Conservation (phyloP, 192 early-diverging fungal genomes). For the Thamnidium elegans region DNA sequence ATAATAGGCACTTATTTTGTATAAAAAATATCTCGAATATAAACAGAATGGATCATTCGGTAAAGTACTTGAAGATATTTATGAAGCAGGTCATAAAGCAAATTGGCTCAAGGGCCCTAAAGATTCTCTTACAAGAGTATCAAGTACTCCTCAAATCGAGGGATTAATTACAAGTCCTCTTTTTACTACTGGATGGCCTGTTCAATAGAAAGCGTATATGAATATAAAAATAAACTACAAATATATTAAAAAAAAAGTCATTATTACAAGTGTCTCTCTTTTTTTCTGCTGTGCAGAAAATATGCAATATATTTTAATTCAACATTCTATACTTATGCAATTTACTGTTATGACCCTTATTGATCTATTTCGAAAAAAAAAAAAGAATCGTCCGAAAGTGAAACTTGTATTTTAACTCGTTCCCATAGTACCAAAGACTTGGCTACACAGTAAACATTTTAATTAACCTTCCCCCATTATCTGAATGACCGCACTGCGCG, state of each 20-base stretch:
- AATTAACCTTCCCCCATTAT: too few species aligned
- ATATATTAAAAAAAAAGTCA: background rate
- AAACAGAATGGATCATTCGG: constrained; percentile 64
- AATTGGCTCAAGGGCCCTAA: constrained; percentile 49
- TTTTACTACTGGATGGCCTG: constrained; percentile 17
- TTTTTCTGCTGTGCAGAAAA: too few species aligned
- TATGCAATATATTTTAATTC: too few species aligned
- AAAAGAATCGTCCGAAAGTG: too few species aligned
- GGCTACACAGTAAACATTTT: too few species aligned
- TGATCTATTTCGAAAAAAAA: too few species aligned
- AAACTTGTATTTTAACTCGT: too few species aligned
- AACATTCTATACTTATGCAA: too few species aligned
- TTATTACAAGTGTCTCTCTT: too few species aligned
- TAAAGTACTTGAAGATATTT: constrained; percentile 76
- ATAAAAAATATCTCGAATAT: constrained; percentile 76
- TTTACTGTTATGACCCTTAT: too few species aligned
- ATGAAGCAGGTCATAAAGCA: constrained; percentile 64
- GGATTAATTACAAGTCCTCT: background rate
- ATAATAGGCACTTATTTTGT: constrained; percentile 79
- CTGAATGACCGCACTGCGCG: too few species aligned
- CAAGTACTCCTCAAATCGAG: constrained; percentile 9
- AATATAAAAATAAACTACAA: background rate
- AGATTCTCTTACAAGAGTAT: constrained; percentile 12
- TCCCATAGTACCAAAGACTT: too few species aligned
- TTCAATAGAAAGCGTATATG: background rate